Conservation (phyloP, 83 land plant species). For the Diphasiastrum complanatum region DNA sequence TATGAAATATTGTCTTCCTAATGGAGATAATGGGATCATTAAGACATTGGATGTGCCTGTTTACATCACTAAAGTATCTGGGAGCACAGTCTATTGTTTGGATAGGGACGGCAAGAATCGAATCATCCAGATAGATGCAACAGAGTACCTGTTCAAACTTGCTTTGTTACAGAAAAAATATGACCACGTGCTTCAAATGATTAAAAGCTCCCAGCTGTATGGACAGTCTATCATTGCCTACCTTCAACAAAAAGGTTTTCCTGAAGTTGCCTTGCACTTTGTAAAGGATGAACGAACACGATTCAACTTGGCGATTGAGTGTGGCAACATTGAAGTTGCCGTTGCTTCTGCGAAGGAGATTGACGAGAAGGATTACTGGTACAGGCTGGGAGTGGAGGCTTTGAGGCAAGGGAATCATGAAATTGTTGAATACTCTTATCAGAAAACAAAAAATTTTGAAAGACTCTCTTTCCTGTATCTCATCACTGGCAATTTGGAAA, state of each 20-base stretch:
- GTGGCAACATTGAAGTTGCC: constrained; percentile 67
- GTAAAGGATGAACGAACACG: constrained; percentile 61
- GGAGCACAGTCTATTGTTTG: constrained; percentile 44
- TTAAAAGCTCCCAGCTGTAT: constrained; percentile 53
- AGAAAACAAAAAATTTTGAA: constrained; percentile 67
- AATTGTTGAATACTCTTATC: constrained; percentile 70
- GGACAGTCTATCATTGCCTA: constrained; percentile 73
- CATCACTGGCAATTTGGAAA: constrained; percentile 61
- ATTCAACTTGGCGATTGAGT: constrained; percentile 61
- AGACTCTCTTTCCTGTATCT: constrained; percentile 63
- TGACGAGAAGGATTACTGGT: constrained; percentile 70
- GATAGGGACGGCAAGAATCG: constrained; percentile 65
- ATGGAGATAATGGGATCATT: constrained; percentile 70
- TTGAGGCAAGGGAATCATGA: constrained; percentile 65
- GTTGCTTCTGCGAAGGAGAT: constrained; percentile 67
- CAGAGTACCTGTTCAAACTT: constrained; percentile 59
- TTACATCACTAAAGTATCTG: constrained; percentile 55
- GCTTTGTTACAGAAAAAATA: constrained; percentile 46
- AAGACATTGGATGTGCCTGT: constrained; percentile 61
- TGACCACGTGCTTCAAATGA: constrained; percentile 65
- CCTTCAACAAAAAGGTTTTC: constrained; percentile 71
- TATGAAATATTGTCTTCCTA: constrained; percentile 67
- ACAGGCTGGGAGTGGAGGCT: constrained; percentile 63
- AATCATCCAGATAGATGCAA: constrained; percentile 45
- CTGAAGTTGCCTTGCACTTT: constrained; percentile 70